Evolutionary conservation across 2,329 filamentous ascomycete species (phyloP).

Genomic region (Penicillium sp.): DNA sequence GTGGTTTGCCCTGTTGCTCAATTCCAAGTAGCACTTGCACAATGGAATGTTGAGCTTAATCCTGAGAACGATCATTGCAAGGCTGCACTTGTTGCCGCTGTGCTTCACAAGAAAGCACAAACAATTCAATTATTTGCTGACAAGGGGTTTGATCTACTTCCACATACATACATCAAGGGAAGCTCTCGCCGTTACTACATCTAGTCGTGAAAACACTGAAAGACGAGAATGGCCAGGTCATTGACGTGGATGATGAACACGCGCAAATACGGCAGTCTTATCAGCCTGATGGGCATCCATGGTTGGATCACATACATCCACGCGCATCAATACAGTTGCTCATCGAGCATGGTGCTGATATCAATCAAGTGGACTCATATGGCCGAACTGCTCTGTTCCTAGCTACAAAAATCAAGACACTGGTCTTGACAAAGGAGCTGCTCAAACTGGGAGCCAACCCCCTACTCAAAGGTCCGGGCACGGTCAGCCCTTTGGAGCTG

Average conservation of each 20-base stretch:
- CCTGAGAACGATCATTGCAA: not conserved
- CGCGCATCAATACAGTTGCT: not conserved
- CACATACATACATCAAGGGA: not conserved
- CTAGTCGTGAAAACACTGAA: not conserved
- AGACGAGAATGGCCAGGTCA: not conserved
- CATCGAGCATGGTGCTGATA: not conserved
- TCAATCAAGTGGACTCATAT: not conserved
- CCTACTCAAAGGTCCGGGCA: not conserved
- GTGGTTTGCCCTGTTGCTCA: not conserved
- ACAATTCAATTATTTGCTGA: not conserved
- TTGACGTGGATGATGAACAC: not conserved
- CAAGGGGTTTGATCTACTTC: not conserved
- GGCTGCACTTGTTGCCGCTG: not conserved
- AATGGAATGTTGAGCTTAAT: not conserved
- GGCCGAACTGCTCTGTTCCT: not conserved
- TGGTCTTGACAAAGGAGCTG: not conserved
- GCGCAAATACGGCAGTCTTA: not conserved
- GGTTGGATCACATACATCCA: not conserved
- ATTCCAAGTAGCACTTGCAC: not conserved
- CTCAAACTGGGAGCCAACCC: not conserved
- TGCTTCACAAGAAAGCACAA: not conserved
- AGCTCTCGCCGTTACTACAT: not conserved
- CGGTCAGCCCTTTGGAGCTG: not conserved
- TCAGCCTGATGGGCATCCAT: not conserved
- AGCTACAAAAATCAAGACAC: not conserved